Evolutionary conservation across 306 rosid species (phyloP).

Genomic region (Acacia acuminata): DNA sequence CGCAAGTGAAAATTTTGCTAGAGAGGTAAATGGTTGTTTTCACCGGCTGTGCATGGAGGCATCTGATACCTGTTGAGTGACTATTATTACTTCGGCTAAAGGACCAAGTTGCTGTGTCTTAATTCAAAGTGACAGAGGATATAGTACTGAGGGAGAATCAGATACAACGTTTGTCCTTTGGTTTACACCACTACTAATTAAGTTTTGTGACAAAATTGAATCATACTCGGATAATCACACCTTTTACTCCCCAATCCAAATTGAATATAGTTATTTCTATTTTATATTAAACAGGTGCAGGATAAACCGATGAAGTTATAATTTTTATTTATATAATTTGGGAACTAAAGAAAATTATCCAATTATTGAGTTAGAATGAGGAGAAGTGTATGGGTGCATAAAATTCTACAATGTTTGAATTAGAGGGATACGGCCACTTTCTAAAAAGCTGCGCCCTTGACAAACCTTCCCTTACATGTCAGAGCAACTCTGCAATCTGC

Average conservation of each 20-base stretch:
- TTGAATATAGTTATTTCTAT: background rate
- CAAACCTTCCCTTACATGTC: slow-evolving; percentile 20
- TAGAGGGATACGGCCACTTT: slow-evolving; percentile 13
- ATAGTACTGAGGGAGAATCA: background rate
- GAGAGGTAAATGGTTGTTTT: background rate
- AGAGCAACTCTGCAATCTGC: slow-evolving; percentile 7
- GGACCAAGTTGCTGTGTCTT: background rate
- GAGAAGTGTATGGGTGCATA: slow-evolving; percentile 17
- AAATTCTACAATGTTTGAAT: slow-evolving; percentile 32
- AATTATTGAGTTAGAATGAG: background rate
- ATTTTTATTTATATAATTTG: background rate
- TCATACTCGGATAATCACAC: background rate
- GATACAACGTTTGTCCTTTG: background rate
- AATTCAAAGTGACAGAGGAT: background rate
- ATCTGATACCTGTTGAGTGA: background rate
- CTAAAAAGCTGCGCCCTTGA: slow-evolving; percentile 35
- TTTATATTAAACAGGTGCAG: background rate
- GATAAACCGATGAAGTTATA: background rate
- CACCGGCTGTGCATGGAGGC: background rate
- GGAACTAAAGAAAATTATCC: background rate
- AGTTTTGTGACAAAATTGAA: background rate
- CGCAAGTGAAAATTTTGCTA: background rate
- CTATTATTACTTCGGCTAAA: background rate
- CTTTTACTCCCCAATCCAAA: background rate
- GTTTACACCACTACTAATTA: background rate